Conservation (phyloP, 805 yeast species). For the Starmerella stigmatis region DNA sequence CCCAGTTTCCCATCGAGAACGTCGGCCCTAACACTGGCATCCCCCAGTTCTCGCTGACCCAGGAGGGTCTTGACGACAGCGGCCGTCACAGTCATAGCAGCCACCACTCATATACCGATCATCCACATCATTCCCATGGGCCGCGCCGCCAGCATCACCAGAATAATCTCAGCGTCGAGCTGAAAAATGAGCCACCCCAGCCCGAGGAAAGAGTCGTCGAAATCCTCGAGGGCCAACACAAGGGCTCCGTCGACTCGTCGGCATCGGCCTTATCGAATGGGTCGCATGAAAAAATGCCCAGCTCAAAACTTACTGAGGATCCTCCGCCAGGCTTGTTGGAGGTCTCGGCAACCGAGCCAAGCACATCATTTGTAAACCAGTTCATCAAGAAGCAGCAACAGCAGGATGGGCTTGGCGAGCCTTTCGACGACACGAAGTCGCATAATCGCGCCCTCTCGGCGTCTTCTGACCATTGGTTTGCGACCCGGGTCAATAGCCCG, state of each 20-base stretch:
- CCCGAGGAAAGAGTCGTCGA: neutral
- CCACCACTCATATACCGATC: conserved; percentile 1
- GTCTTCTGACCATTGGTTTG: conserved; percentile 13
- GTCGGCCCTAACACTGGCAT: conserved; percentile 7
- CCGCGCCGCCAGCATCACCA: neutral
- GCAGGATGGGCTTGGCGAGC: conserved; percentile 6
- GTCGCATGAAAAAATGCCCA: neutral
- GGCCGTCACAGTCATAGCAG: neutral
- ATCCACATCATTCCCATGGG: neutral
- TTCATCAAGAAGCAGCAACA: conserved; percentile 7
- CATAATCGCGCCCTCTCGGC: conserved; percentile 8
- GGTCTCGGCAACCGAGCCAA: neutral
- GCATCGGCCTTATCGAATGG: neutral
- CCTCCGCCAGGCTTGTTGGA: neutral
- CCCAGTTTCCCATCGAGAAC: neutral
- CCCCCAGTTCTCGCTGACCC: conserved; percentile 15
- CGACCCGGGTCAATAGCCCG: conserved; percentile 3
- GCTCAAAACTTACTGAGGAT: neutral
- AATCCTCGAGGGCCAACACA: neutral
- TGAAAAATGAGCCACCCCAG: neutral
- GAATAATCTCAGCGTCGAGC: neutral
- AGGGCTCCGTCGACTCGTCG: conserved; percentile 1
- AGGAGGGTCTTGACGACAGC: neutral
- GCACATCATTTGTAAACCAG: conserved; percentile 1
- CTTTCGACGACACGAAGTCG: conserved; percentile 8